phyloP scores from a whole-genome alignment of 495 filamentous ascomycete genomes.

The Penicillium ucsense region DNA sequence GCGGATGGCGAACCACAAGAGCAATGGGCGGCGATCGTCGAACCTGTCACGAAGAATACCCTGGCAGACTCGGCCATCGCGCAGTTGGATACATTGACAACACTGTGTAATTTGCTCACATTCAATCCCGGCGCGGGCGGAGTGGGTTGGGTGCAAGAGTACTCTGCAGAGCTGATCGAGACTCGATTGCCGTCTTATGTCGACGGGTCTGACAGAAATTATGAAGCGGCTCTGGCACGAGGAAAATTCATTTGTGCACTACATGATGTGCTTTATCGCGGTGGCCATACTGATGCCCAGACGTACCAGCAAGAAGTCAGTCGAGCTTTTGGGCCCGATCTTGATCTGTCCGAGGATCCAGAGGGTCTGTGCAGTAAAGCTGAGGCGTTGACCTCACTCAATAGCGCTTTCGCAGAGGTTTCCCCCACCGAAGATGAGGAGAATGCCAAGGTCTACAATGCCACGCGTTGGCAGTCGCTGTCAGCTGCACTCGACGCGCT shows the following conservation, averaged over 20 bases:
- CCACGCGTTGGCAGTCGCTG: conserved; percentile 41
- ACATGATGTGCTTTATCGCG: conserved; percentile 46
- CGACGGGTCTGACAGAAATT: conserved; percentile 30
- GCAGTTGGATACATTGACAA: conserved; percentile 48
- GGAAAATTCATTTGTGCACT: conserved; percentile 45
- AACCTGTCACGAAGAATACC: conserved; percentile 50
- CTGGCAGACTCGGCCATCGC: conserved; percentile 57
- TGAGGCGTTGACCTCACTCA: conserved; percentile 48
- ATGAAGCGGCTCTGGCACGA: conserved; percentile 43
- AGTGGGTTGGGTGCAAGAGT: conserved; percentile 47
- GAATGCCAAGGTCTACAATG: conserved; percentile 15
- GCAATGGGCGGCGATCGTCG: conserved; percentile 52
- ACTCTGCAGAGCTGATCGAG: conserved; percentile 36
- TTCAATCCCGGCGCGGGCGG: conserved; percentile 25
- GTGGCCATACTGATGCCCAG: conserved; percentile 31
- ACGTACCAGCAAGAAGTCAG: conserved; percentile 43
- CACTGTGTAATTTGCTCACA: conserved; percentile 44
- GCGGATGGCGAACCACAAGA: conserved; percentile 32
- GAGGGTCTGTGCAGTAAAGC: conserved; percentile 47
- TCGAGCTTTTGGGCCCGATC: conserved; percentile 29
- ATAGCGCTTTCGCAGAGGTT: conserved; percentile 29
- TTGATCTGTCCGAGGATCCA: conserved; percentile 34
- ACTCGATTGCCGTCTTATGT: conserved; percentile 40
- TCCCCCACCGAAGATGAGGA: conserved; percentile 21
- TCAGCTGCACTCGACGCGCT: conserved; percentile 38